phyloP scores from a whole-genome alignment of 202 grass and related monocot genomes.

The Schoenoplectus triqueter region DNA sequence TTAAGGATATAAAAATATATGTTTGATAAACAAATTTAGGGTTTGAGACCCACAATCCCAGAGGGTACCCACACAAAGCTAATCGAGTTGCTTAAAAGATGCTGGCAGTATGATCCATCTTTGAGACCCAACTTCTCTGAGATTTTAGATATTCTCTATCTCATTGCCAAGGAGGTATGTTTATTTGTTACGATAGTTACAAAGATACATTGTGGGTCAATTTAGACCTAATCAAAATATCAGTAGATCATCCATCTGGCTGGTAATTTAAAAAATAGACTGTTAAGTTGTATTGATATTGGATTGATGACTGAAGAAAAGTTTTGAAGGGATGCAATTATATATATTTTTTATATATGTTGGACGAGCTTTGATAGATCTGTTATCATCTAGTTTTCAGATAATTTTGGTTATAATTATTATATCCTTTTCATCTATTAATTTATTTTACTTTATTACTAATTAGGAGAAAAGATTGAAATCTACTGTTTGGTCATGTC shows the following conservation, averaged over 20 bases:
- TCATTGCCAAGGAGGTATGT: conserved; percentile 55
- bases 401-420: not conserved
- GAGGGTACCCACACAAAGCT: conserved; percentile 61
- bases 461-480: not conserved
- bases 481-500: not conserved
- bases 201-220: not conserved
- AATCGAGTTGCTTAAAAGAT: conserved; percentile 54
- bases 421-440: not conserved
- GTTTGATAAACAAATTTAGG: conserved; percentile 38
- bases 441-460: not conserved
- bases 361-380: conserved; percentile 37
- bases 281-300: not conserved
- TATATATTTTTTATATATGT: conserved; percentile 44
- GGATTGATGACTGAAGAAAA: not conserved
- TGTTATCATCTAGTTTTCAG: not conserved
- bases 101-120: conserved; percentile 73
- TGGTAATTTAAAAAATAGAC: not conserved
- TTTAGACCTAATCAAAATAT: not conserved
- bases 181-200: conserved; percentile 47
- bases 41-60: conserved; percentile 68
- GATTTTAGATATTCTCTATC: conserved; percentile 58
- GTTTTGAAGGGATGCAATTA: conserved; percentile 30
- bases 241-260: not conserved
- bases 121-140: conserved; percentile 66
- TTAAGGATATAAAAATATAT: not conserved